Evolutionary conservation across 495 filamentous ascomycete species (phyloP).

Genomic region (Lepidopterella palustris): DNA sequence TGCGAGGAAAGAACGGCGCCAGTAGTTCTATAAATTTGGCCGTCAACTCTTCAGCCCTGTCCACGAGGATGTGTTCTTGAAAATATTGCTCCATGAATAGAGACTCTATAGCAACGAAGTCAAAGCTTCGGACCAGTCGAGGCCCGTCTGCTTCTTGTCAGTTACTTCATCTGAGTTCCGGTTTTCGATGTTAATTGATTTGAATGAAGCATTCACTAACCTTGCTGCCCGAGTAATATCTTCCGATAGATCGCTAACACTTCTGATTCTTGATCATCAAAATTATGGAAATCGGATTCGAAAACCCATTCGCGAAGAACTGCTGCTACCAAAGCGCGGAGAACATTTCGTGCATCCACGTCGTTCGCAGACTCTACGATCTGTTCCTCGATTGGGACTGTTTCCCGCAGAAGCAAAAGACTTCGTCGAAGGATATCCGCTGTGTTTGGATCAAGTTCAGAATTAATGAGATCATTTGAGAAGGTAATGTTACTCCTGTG

Average conservation of each 20-base stretch:
- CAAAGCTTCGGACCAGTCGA: neutral
- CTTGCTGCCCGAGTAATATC: neutral
- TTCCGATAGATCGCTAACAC: neutral
- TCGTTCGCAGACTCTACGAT: neutral
- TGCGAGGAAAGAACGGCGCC: neutral
- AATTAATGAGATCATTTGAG: neutral
- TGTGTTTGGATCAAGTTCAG: neutral
- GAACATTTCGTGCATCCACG: neutral
- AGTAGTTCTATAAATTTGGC: neutral
- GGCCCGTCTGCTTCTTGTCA: constrained; percentile 1
- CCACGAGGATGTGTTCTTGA: neutral
- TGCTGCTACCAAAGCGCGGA: neutral
- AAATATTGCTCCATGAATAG: neutral
- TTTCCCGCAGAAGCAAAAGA: neutral
- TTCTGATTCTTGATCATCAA: constrained; percentile 1
- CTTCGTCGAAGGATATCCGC: neutral
- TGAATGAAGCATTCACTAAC: constrained; percentile 2
- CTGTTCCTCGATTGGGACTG: constrained; percentile 1
- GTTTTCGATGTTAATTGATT: constrained; percentile 2
- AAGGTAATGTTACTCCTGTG: neutral
- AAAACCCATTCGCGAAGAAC: constrained; percentile 1
- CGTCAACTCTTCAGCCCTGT: neutral
- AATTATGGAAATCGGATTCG: constrained; percentile 3
- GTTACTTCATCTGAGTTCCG: neutral
- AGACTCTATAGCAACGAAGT: constrained; percentile 2